A percentile compares a stretch with the other conserved stretches of the same genome.
phyloP scores from a whole-genome alignment of 441 rosid species.

The Metrosideros polymorpha region DNA sequence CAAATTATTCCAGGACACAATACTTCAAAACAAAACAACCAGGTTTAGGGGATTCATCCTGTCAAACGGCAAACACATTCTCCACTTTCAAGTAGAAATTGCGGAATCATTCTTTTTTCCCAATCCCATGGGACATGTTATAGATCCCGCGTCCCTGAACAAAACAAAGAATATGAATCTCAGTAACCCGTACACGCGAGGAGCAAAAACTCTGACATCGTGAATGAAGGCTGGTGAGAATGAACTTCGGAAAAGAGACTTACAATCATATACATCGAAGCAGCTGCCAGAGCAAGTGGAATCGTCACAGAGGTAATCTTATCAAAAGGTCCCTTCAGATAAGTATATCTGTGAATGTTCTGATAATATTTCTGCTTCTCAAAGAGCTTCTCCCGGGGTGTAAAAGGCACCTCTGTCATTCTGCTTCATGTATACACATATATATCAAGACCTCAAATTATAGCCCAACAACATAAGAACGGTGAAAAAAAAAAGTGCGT shows the following conservation, averaged over 20 bases:
- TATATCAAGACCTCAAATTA: not conserved
- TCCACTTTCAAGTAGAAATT: not conserved
- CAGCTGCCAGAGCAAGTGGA: conserved; percentile 58
- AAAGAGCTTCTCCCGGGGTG: conserved; percentile 68
- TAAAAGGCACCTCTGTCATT: conserved; percentile 56
- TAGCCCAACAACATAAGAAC: not conserved
- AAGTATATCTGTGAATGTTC: conserved; percentile 56
- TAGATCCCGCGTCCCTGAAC: conserved; percentile 83
- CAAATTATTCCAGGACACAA: not conserved
- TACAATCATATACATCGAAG: conserved; percentile 53
- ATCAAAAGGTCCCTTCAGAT: conserved; percentile 70
- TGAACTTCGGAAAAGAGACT: conserved; percentile 12
- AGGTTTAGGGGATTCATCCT: not conserved
- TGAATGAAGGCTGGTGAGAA: not conserved
- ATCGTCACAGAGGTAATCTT: conserved; percentile 75
- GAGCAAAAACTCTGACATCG: not conserved
- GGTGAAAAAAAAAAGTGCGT: not conserved
- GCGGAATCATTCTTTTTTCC: conserved; percentile 72
- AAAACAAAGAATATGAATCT: not conserved
- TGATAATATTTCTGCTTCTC: conserved; percentile 71
- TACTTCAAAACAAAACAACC: not conserved
- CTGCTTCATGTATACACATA: conserved; percentile 15
- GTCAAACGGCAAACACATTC: not conserved
- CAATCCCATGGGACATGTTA: conserved; percentile 83
- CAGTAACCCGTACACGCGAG: not conserved